Conservation (phyloP, 164 flowering plant species). For the Dillenia turbinata region DNA sequence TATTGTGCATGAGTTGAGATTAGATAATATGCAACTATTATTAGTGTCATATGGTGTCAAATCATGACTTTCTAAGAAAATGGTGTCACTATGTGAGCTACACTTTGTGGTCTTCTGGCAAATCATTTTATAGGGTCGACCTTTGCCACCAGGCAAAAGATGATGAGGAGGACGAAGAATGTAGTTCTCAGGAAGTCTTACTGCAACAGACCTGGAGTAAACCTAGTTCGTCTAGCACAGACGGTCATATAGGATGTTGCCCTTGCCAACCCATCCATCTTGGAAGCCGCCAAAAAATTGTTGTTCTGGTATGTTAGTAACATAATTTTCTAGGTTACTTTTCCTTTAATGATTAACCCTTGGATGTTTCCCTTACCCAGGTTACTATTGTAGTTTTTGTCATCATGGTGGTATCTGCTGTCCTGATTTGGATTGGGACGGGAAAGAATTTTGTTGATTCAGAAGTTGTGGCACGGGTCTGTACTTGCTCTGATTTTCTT, state of each 20-base stretch:
- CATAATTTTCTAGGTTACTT: background rate
- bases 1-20: no score
- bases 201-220: constrained; percentile 37
- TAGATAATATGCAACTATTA: no score
- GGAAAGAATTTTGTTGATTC: constrained; percentile 68
- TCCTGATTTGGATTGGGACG: constrained; percentile 77
- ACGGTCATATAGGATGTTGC: constrained; percentile 43
- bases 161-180: constrained; percentile 77
- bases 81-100: constrained; percentile 2
- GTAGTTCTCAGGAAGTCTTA: constrained; percentile 42
- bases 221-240: constrained; percentile 27
- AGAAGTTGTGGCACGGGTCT: constrained; percentile 67
- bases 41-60: no score
- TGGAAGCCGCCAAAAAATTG: constrained; percentile 80
- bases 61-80: background rate
- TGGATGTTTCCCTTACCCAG: constrained; percentile 29
- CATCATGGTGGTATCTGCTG: constrained; percentile 60
- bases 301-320: constrained; percentile 55
- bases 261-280: constrained; percentile 45
- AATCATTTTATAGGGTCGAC: constrained; percentile 69
- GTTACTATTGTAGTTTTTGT: constrained; percentile 46
- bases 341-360: background rate
- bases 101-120: constrained; percentile 11
- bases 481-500: constrained; percentile 12
- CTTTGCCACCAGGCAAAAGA: constrained; percentile 91